These are phyloP conservation scores for Vaccinium darrowii DNA, from an alignment of 148 eudicot species.

Conservation along the genomic window DNA sequence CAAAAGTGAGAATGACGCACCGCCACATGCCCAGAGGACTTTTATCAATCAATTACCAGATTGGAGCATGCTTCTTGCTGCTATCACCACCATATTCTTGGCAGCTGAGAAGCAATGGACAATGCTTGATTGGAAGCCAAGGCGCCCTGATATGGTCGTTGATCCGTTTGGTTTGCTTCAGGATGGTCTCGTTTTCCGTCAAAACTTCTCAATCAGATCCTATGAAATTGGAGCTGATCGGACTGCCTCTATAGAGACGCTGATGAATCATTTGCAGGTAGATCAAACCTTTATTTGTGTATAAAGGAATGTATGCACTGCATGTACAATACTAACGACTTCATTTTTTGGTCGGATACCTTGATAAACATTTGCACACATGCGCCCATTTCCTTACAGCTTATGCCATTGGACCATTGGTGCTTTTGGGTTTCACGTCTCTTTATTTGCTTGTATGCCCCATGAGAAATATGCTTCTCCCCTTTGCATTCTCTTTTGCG, in stretches of 20 bases:
- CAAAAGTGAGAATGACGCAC: conserved; percentile 49
- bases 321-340: not conserved
- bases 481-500: not conserved
- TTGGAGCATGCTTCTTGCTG: conserved; percentile 99
- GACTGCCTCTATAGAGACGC: conserved; percentile 91
- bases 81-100: conserved; percentile 90
- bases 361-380: not conserved
- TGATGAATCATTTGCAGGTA: conserved; percentile 99
- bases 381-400: not conserved
- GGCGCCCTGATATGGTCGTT: conserved; percentile 66
- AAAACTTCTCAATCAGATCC: conserved; percentile 87
- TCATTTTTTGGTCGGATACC: not conserved
- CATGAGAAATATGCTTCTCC: not conserved
- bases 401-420: not conserved
- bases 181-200: conserved; percentile 83
- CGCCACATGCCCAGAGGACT: conserved; percentile 73
- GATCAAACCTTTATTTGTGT: not conserved
- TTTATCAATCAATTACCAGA: conserved; percentile 93
- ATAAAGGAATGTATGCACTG: not conserved
- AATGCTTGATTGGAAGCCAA: conserved; percentile 97
- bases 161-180: conserved; percentile 87
- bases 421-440: not conserved
- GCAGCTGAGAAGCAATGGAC: conserved; percentile 99
- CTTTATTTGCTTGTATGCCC: not conserved
- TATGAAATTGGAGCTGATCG: conserved; percentile 97